These are phyloP conservation scores for Candida dubliniensis DNA, from an alignment of 1,139 yeast genomes.

Conservation along the genomic window DNA sequence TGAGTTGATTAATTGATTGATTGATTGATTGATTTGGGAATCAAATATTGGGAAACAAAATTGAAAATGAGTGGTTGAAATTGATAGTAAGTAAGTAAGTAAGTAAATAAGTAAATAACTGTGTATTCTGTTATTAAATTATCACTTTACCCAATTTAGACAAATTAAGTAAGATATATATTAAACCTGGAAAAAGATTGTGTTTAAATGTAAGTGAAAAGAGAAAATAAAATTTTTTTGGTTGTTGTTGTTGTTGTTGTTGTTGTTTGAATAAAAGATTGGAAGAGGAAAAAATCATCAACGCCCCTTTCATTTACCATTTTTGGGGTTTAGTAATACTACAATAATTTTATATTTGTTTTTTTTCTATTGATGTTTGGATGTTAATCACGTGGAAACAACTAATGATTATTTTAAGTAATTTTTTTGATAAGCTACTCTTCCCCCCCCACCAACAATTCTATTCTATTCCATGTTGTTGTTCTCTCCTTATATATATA, in stretches of 20 bases:
- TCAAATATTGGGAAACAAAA: no score
- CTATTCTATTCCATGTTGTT: no score
- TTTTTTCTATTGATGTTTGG: background rate
- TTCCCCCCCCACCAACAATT: no score
- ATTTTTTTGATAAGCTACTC: background rate
- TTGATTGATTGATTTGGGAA: no score
- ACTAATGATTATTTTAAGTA: background rate
- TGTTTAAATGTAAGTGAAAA: background rate
- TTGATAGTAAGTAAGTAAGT: background rate
- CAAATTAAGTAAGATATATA: background rate
- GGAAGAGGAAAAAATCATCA: constrained; percentile 6
- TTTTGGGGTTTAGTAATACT: no score
- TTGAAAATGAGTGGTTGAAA: background rate
- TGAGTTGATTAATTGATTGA: no score
- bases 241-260: background rate
- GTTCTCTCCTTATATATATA: no score
- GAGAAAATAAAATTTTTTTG: background rate
- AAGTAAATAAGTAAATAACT: no score
- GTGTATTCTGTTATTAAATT: background rate
- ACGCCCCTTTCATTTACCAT: constrained; percentile 7
- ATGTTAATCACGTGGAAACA: constrained; percentile 1
- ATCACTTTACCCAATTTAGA: background rate
- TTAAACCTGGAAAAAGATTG: no score
- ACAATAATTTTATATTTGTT: no score
- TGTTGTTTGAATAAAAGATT: constrained; percentile 2